Conservation (phyloP, 768 basidiomycete species). For the Basidioascus undulatus region DNA sequence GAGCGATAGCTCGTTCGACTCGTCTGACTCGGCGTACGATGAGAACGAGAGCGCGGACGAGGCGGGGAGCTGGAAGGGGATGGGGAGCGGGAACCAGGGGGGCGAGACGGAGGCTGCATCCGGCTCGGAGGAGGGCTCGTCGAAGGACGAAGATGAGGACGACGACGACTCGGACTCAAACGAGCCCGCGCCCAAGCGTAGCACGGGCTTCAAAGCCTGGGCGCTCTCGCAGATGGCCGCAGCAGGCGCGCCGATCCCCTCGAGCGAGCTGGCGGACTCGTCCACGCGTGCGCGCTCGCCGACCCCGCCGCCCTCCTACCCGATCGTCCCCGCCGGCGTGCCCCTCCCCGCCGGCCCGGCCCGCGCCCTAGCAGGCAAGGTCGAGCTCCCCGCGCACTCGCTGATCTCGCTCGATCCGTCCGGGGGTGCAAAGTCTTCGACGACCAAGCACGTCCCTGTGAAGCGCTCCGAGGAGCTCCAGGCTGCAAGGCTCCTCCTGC, state of each 20-base stretch:
- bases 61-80: slow-evolving; percentile 7
- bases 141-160: slow-evolving; percentile 4
- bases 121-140: slow-evolving; percentile 14
- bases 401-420: not conserved
- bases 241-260: slow-evolving; percentile 13
- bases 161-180: slow-evolving; percentile 7
- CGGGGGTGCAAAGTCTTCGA: slow-evolving; percentile 1
- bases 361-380: slow-evolving; percentile 12
- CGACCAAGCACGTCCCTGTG: slow-evolving; percentile 28
- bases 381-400: slow-evolving; percentile 2
- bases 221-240: not conserved
- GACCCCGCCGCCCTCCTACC: slow-evolving; percentile 45
- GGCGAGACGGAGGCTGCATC: too few relatives aligned
- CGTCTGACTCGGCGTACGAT: slow-evolving; percentile 43
- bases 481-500: slow-evolving; percentile 51
- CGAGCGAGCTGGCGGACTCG: slow-evolving; percentile 29
- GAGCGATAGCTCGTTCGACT: slow-evolving; percentile 46
- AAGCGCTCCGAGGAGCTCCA: slow-evolving; percentile 44
- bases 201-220: not conserved
- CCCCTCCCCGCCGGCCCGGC: slow-evolving; percentile 3
- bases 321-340: slow-evolving; percentile 21
- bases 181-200: slow-evolving; percentile 10
- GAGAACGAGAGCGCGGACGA: slow-evolving; percentile 4
- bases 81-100: not conserved
- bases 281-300: slow-evolving; percentile 52